Evolutionary conservation across 495 filamentous ascomycete species (phyloP).

Genomic region (Aspergillus biplanus): DNA sequence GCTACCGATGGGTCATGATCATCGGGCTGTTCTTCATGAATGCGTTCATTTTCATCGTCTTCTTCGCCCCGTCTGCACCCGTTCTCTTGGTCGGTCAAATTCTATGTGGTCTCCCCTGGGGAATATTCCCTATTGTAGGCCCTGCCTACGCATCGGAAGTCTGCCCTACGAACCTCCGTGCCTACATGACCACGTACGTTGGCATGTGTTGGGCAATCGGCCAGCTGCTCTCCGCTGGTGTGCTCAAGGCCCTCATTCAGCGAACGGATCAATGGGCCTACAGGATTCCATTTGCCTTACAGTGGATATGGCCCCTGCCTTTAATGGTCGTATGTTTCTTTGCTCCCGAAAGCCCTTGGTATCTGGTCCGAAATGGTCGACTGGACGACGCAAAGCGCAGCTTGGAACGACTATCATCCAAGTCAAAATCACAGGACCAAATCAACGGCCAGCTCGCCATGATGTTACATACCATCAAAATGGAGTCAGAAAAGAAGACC

Average conservation of each 20-base stretch:
- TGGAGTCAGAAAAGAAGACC: conserved; percentile 34
- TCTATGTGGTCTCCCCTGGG: neutral
- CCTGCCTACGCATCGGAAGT: conserved; percentile 1
- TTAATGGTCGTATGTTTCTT: conserved; percentile 39
- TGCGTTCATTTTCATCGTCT: neutral
- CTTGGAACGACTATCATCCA: conserved; percentile 38
- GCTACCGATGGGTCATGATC: neutral
- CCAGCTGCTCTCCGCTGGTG: neutral
- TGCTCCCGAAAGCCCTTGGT: conserved; percentile 54
- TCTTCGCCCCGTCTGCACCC: neutral
- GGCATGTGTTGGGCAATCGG: neutral
- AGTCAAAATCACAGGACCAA: conserved; percentile 12
- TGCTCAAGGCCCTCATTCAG: neutral
- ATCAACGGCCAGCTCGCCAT: conserved; percentile 48
- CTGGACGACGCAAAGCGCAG: conserved; percentile 51
- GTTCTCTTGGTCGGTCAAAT: neutral
- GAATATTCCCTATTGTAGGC: neutral
- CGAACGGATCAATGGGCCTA: neutral
- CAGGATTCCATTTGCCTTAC: conserved; percentile 1
- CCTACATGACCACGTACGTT: neutral
- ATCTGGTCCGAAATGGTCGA: conserved; percentile 39
- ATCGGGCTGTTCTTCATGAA: neutral
- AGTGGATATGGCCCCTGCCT: conserved; percentile 41
- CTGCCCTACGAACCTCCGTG: neutral
- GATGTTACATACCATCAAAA: conserved; percentile 42